Evolutionary conservation across 768 basidiomycete genomes (phyloP), one percentile per base, ranked within the genome.

Genomic region (Phlegmacium glaucopus): DNA sequence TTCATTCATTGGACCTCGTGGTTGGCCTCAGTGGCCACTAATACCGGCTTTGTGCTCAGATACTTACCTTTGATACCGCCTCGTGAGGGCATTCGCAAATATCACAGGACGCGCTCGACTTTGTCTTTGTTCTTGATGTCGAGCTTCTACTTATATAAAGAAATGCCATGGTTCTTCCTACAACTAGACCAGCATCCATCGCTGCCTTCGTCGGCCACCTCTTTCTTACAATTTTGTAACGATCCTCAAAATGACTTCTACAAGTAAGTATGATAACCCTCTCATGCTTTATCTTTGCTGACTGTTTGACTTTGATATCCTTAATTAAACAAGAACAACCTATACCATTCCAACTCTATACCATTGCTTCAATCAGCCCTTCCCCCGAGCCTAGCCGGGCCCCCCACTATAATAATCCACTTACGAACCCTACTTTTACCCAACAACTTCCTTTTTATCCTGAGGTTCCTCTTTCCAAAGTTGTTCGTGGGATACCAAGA

Each of bases 271-370:
- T 25, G 12, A 6, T 18, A 6, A 11, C n/a, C 2, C 11, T 25
- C 25, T 39, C 5, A 15, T 15, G 6, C 18, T 25, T 39, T 39
- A 9, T 18, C 6, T 17, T 13, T 29, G 18, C 42, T 29, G 9
- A 43, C 29, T 12, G n/a, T 15, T 10, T 34, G 11, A 34, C 10
- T 27, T 8, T 17, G 9, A n/a, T 9, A 43, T 26, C n/a, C n/a
- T n/a, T 27, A 28, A 27, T 43, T n/a, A 43, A 43, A 32, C 42
- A 43, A 27, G 42, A 43, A 27, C 30, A 27, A 13, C 16, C 42
- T 39, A 17, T 16, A n/a, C 35, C 35, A 6, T 17, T 37, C 12
- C 39, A 39, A 6, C 39, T 39, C 7, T 25, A 39, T 25, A 16
- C 25, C 12, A 11, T 25, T 18, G 9, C 13, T 25, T 18, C 39